Conservation (phyloP, 345 rosid genomes). For the Lagerstroemia speciosa region DNA sequence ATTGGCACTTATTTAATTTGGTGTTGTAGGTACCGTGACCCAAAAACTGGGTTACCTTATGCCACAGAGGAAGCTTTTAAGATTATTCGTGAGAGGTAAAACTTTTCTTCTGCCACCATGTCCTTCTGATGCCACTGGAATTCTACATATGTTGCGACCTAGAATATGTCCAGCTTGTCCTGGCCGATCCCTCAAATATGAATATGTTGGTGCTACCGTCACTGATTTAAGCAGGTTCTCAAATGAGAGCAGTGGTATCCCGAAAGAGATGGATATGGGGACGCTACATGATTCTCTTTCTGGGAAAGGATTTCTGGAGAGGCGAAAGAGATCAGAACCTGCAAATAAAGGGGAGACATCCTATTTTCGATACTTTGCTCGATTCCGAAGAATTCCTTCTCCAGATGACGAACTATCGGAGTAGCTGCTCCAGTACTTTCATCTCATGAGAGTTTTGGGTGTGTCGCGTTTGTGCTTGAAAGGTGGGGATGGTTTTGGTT, state of each 20-base stretch:
- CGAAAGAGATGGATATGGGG: conserved; percentile 75
- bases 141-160: neutral
- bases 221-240: conserved; percentile 38
- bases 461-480: too few relatives aligned
- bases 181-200: neutral
- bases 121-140: neutral
- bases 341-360: conserved; percentile 28
- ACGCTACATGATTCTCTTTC: conserved; percentile 44
- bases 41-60: conserved; percentile 82
- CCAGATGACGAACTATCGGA: conserved; percentile 55
- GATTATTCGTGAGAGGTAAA: conserved; percentile 69
- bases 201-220: neutral
- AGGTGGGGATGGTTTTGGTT: too few relatives aligned
- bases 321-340: conserved; percentile 42
- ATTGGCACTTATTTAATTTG: neutral
- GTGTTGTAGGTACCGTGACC: conserved; percentile 71
- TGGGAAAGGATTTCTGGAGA: conserved; percentile 41
- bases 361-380: conserved; percentile 31
- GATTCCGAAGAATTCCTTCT: conserved; percentile 32
- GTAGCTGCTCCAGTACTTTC: conserved; percentile 11
- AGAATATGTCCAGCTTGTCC: neutral
- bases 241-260: conserved; percentile 33
- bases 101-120: neutral
- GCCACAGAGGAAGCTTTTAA: conserved; percentile 84
- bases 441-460: too few relatives aligned